phyloP scores from a whole-genome alignment of 805 yeast genomes.

The Yarrowia yakushimensis region DNA sequence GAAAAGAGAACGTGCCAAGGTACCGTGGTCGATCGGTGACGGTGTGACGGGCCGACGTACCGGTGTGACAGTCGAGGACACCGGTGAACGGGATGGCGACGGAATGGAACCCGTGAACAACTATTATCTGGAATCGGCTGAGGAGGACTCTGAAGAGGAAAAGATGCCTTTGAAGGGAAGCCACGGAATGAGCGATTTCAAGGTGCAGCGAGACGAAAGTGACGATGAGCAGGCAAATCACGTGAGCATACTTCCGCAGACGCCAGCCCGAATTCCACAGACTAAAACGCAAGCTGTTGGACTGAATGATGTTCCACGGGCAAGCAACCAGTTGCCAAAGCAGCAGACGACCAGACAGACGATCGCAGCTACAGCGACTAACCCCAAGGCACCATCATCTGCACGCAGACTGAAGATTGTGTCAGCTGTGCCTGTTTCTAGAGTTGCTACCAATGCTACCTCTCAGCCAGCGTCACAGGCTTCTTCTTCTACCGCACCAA shows the following conservation, averaged over 20 bases:
- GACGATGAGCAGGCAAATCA: background rate
- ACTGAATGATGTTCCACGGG: background rate
- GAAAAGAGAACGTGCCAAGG: slow-evolving; percentile 10
- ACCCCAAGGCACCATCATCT: background rate
- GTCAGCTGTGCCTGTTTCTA: background rate
- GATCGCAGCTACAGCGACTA: background rate
- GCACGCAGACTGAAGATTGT: background rate
- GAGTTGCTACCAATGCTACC: background rate
- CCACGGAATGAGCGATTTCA: background rate
- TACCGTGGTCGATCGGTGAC: background rate
- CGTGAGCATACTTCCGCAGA: background rate
- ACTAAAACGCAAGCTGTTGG: background rate
- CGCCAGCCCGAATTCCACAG: background rate
- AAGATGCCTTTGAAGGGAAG: background rate
- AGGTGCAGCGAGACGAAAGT: background rate
- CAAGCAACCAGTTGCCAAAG: background rate
- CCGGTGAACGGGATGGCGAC: slow-evolving; percentile 2
- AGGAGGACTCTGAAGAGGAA: background rate
- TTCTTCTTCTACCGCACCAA: background rate
- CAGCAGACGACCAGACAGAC: background rate
- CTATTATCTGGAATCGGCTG: background rate
- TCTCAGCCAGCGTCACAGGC: background rate
- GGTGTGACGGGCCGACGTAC: slow-evolving; percentile 12
- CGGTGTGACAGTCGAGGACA: slow-evolving; percentile 1
- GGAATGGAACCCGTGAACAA: background rate